phyloP scores from a whole-genome alignment of 129 eudicot genomes.

The Heracleum sosnowskyi region DNA sequence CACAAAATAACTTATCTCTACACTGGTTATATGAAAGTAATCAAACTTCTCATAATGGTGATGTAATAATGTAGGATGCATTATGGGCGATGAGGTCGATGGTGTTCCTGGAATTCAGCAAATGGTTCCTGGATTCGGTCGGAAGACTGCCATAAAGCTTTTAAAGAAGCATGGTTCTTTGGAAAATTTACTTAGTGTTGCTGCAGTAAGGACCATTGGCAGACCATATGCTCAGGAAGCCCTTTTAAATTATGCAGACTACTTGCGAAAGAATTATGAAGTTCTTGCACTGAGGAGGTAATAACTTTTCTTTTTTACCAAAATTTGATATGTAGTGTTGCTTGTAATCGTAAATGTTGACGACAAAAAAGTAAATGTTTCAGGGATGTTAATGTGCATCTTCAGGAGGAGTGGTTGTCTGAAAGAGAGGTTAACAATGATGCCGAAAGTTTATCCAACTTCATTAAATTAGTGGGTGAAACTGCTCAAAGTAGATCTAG shows the following conservation, averaged over 20 bases:
- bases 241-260: constrained; percentile 67
- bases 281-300: constrained; percentile 89
- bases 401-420: constrained; percentile 71
- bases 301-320: neutral
- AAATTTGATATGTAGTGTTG: neutral
- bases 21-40: neutral
- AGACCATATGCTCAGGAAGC: constrained; percentile 82
- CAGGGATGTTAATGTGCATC: constrained; percentile 62
- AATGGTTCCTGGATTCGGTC: constrained; percentile 83
- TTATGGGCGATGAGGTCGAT: constrained; percentile 82
- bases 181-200: constrained; percentile 71
- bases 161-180: constrained; percentile 69
- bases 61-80: constrained; percentile 55
- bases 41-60: neutral
- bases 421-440: constrained; percentile 54
- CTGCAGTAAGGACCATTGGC: constrained; percentile 84
- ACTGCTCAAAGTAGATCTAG: constrained; percentile 19
- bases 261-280: constrained; percentile 63
- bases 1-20: neutral
- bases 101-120: constrained; percentile 95
- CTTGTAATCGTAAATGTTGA: neutral
- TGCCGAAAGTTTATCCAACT: constrained; percentile 35
- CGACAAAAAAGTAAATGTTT: neutral
- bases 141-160: constrained; percentile 87
- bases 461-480: constrained; percentile 29